Conservation (phyloP, 1,284 basidiomycete species). For the Austroboletus rostrupii region DNA sequence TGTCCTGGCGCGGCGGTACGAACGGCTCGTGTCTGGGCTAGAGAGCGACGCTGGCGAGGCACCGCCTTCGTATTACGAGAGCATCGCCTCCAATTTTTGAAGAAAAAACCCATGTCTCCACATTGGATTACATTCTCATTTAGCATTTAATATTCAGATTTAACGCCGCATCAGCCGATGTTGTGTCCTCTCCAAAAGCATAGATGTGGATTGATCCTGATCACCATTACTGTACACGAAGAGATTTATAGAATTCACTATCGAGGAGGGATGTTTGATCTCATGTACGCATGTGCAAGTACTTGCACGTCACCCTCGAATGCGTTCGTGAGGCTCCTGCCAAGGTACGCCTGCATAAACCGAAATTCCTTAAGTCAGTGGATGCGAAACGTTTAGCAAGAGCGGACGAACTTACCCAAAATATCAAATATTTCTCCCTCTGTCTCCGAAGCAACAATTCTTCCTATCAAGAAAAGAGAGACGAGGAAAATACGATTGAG, state of each 20-base stretch:
- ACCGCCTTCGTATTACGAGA: conserved; percentile 65
- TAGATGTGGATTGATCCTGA: neutral
- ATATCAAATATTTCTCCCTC: conserved; percentile 83
- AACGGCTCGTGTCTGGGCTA: conserved; percentile 61
- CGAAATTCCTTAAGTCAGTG: neutral
- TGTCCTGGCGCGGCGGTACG: conserved; percentile 40
- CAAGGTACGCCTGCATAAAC: conserved; percentile 52
- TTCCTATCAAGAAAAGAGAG: conserved; percentile 42
- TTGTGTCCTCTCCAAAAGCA: neutral
- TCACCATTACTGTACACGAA: no score
- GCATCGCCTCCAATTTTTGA: conserved; percentile 9
- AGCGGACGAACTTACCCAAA: conserved; percentile 43
- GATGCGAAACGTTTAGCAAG: neutral
- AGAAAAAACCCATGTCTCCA: no score
- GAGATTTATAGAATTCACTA: no score
- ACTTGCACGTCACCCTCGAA: conserved; percentile 32
- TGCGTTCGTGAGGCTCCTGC: conserved; percentile 73
- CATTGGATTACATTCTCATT: no score
- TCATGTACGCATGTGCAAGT: neutral
- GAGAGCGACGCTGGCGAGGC: conserved; percentile 63
- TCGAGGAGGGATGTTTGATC: neutral
- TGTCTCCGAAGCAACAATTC: conserved; percentile 74
- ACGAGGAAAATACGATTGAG: no score
- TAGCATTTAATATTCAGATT: neutral
- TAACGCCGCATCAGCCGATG: no score